A percentile compares a stretch with the other conserved stretches of the same genome.
Evolutionary conservation across 2,329 filamentous ascomycete genomes (phyloP).

Genomic region (Alternaria incomplexa): DNA sequence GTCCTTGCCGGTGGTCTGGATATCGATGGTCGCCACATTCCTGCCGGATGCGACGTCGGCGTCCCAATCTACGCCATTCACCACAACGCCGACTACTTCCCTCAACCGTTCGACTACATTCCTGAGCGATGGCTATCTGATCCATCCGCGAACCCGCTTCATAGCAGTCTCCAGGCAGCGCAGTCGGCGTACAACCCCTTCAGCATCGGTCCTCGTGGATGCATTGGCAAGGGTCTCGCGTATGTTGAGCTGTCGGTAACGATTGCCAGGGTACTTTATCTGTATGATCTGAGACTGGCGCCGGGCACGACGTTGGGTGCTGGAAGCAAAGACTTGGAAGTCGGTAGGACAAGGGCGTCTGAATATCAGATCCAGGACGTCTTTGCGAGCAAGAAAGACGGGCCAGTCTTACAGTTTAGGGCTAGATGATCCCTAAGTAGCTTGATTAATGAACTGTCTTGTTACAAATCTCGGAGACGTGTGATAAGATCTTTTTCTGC

Average conservation of each 20-base stretch:
- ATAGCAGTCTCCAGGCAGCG: conserved; percentile 50
- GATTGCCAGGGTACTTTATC: conserved; percentile 65
- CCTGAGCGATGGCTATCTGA: conserved; percentile 49
- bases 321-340: conserved; percentile 39
- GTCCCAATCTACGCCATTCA: conserved; percentile 49
- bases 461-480: no score
- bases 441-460: neutral
- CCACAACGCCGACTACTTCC: conserved; percentile 48
- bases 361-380: conserved; percentile 76
- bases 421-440: conserved; percentile 11
- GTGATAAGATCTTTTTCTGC: neutral
- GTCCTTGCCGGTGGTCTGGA: conserved; percentile 47
- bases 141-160: conserved; percentile 35
- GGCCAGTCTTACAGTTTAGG: conserved; percentile 67
- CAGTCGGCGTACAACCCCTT: conserved; percentile 78
- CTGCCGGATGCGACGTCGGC: conserved; percentile 45
- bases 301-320: conserved; percentile 42
- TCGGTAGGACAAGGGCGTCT: conserved; percentile 36
- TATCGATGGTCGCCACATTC: conserved; percentile 45
- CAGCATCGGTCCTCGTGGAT: conserved; percentile 71
- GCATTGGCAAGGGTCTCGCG: conserved; percentile 73
- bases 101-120: conserved; percentile 45
- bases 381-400: conserved; percentile 76
- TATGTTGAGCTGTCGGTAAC: conserved; percentile 71
- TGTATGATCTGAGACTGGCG: conserved; percentile 62